phyloP scores from a whole-genome alignment of 2,329 filamentous ascomycete genomes.

The Epichloe scottii region DNA sequence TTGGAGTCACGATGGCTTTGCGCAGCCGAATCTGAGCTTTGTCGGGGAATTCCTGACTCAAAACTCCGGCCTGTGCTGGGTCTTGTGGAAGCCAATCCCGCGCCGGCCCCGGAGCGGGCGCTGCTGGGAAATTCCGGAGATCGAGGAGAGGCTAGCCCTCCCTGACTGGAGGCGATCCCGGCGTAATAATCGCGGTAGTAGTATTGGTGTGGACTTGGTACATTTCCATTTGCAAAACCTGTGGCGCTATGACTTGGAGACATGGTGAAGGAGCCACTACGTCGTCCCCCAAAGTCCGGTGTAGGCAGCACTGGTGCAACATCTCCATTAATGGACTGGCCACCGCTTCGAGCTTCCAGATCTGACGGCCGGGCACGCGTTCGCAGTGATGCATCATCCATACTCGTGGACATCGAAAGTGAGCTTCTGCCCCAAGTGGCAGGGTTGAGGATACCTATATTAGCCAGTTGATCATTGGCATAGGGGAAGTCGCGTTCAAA shows the following conservation, averaged over 20 bases:
- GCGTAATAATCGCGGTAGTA: slow-evolving; percentile 44
- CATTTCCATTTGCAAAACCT: slow-evolving; percentile 8
- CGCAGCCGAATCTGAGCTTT: slow-evolving; percentile 37
- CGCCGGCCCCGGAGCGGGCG: slow-evolving; percentile 33
- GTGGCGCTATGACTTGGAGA: slow-evolving; percentile 35
- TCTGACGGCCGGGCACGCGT: slow-evolving; percentile 37
- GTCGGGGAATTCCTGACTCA: slow-evolving; percentile 38
- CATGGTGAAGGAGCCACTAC: slow-evolving; percentile 53
- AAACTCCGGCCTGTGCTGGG: slow-evolving; percentile 49
- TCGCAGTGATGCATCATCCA: slow-evolving; percentile 36
- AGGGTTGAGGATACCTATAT: slow-evolving; percentile 69
- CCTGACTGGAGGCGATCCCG: slow-evolving; percentile 27
- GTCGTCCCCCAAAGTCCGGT: slow-evolving; percentile 51
- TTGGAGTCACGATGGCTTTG: slow-evolving; percentile 40
- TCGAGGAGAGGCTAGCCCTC: slow-evolving; percentile 44
- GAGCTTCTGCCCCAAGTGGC: slow-evolving; percentile 46
- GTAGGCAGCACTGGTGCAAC: slow-evolving; percentile 49
- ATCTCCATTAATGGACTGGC: slow-evolving; percentile 50
- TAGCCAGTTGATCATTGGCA: slow-evolving; percentile 58
- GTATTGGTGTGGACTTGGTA: slow-evolving; percentile 40
- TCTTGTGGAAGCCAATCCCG: slow-evolving; percentile 28
- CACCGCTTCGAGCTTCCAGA: slow-evolving; percentile 39
- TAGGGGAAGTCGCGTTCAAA: slow-evolving; percentile 72
- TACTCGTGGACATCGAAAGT: slow-evolving; percentile 45
- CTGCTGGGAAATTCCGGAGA: slow-evolving; percentile 39